Evolutionary conservation across 2,329 filamentous ascomycete species (phyloP).

Genomic region (Pyrenophora graminea): DNA sequence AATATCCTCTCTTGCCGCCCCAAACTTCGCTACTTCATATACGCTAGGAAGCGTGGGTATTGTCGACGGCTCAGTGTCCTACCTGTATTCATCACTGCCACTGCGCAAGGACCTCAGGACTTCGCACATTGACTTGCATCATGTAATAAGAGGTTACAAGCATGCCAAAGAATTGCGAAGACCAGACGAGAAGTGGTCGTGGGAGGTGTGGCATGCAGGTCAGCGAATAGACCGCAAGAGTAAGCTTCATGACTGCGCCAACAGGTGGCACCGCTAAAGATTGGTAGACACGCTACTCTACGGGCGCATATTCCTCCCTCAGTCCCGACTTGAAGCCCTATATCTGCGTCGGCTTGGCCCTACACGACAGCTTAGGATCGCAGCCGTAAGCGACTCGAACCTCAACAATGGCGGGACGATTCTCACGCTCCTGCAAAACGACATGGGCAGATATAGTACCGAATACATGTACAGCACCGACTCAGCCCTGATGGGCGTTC

Average conservation of each 20-base stretch:
- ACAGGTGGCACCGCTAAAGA: slow-evolving; percentile 24
- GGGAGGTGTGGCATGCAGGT: slow-evolving; percentile 60
- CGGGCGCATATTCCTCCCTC: slow-evolving; percentile 79
- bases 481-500: slow-evolving; percentile 81
- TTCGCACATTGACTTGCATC: slow-evolving; percentile 73
- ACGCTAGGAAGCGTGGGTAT: slow-evolving; percentile 85
- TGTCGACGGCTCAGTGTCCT: slow-evolving; percentile 95
- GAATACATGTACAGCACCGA: slow-evolving; percentile 94
- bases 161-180: slow-evolving; percentile 70
- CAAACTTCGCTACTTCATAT: slow-evolving; percentile 94
- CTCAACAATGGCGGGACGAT: slow-evolving; percentile 77
- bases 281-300: slow-evolving; percentile 67
- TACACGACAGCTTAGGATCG: slow-evolving; percentile 77
- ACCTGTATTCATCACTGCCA: slow-evolving; percentile 88
- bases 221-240: slow-evolving; percentile 56
- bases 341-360: slow-evolving; percentile 79
- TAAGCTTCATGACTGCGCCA: slow-evolving; percentile 24
- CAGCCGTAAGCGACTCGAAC: slow-evolving; percentile 72
- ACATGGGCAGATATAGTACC: slow-evolving; percentile 82
- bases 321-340: slow-evolving; percentile 82
- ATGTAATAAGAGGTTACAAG: slow-evolving; percentile 80
- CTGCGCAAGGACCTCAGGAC: slow-evolving; percentile 71
- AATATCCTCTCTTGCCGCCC: slow-evolving; percentile 86
- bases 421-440: slow-evolving; percentile 75
- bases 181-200: slow-evolving; percentile 56